Evolutionary conservation across 169 alveolate genomes (phyloP), one percentile per base, ranked within the genome.

Genomic region (Besnoitia besnoiti): DNA sequence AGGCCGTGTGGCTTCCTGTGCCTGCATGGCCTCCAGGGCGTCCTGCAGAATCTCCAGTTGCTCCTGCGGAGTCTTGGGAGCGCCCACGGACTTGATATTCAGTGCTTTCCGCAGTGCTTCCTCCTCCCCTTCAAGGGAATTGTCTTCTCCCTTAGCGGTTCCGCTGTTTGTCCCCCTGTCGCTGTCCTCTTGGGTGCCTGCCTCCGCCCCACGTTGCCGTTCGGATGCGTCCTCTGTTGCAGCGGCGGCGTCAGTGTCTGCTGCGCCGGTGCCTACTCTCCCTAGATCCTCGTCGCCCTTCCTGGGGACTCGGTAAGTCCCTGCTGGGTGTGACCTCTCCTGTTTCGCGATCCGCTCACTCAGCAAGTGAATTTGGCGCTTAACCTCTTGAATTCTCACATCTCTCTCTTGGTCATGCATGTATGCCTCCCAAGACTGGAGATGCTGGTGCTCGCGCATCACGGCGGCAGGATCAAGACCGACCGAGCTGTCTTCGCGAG

Each of bases 361-460:
- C 46, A 37, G 85, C 47, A 79, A 85, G 19, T 14, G 21, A 77
- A 77, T 77, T n/a, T 90, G 85, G 50, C 77, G 93, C 85, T 90
- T 90, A n/a, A 77, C 46, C 90, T 90, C 73, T 47, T 90, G 90
- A 5, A 49, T 61, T 19, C 51, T 39, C 33, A 90, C 77, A 42
- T 90, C 93, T 30, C 85, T 67, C 62, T 90, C 93, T 44, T 90
- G 93, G 46, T 90, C 90, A 1, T 75, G 90, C 93, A 90, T 90
- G 73, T 90, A 90, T 2, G 90, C 55, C 40, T 90, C 84, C 93
- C 93, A 90, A 10, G 93, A 77, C 35, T 62, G 85, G n/a, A 90
- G 50, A 39, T 85, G 73, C 47, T 76, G 90, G 40, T 40, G 87
- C 82, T 90, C 90, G 44, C 59, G 90, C 73, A 50, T 77, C 44